Conservation (phyloP, 1,284 basidiomycete species). For the Inonotus obliquus region DNA sequence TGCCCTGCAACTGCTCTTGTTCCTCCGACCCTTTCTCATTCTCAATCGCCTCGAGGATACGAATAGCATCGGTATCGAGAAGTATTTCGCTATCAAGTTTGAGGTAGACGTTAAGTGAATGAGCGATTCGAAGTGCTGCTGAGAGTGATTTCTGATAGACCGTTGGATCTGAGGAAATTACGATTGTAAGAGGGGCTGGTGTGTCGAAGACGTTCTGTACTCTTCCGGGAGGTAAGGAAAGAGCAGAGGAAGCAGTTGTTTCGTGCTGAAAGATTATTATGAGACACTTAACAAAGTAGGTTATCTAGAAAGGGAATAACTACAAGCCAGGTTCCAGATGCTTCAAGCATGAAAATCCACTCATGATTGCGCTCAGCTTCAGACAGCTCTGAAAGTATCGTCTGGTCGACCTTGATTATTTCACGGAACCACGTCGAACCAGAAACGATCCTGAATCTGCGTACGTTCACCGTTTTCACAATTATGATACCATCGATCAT, state of each 20-base stretch:
- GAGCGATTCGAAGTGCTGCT: slow-evolving; percentile 59
- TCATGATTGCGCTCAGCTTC: background rate
- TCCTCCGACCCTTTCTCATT: background rate
- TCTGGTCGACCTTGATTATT: background rate
- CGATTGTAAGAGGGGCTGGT: slow-evolving; percentile 45
- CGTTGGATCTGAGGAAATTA: slow-evolving; percentile 39
- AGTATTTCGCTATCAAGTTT: slow-evolving; percentile 63
- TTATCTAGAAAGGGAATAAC: background rate
- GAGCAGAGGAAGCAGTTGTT: slow-evolving; percentile 20
- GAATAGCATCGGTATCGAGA: slow-evolving; percentile 37
- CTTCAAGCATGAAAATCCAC: background rate
- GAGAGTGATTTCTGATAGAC: slow-evolving; percentile 31
- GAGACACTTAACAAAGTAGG: background rate
- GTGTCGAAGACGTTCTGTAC: slow-evolving; percentile 49
- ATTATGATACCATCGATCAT: slow-evolving; percentile 21
- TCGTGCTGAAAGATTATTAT: background rate
- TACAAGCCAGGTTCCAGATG: slow-evolving; percentile 6
- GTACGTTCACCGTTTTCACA: slow-evolving; percentile 40
- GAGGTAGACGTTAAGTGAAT: slow-evolving; percentile 66
- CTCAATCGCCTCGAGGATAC: background rate
- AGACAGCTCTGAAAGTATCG: background rate
- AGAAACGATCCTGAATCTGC: slow-evolving; percentile 33
- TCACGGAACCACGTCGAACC: slow-evolving; percentile 5
- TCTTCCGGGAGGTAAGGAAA: slow-evolving; percentile 36
- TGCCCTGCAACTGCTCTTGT: slow-evolving; percentile 38